Evolutionary conservation across 306 rosid species (phyloP).

Genomic region (Phaseolus lunatus): DNA sequence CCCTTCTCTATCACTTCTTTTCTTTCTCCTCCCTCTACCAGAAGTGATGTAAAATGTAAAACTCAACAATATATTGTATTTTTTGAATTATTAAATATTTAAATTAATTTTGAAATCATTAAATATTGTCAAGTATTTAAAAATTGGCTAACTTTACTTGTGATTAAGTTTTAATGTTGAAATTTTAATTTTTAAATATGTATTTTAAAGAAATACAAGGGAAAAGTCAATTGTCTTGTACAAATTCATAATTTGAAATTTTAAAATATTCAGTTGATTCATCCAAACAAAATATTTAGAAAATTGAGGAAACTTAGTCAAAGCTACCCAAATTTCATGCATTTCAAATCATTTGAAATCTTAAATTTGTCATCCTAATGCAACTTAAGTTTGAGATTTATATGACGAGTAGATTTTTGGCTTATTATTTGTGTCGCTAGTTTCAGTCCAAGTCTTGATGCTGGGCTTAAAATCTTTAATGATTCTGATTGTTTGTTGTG

Average conservation of each 20-base stretch:
- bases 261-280: background rate
- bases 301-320: background rate
- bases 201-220: background rate
- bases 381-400: constrained; percentile 10
- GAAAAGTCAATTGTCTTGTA: background rate
- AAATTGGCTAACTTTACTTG: background rate
- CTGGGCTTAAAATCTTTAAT: constrained; percentile 11
- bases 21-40: background rate
- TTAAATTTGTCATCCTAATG: background rate
- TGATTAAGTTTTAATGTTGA: background rate
- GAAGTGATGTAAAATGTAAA: too few relatives aligned
- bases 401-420: constrained; percentile 1
- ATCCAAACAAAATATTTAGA: background rate
- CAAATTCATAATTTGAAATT: background rate
- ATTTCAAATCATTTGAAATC: background rate
- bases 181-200: background rate
- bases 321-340: background rate
- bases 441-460: constrained; percentile 19
- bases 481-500: constrained; percentile 41
- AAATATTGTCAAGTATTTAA: background rate
- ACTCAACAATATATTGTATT: background rate
- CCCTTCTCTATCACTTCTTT: background rate
- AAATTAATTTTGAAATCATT: too few relatives aligned
- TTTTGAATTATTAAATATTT: background rate
- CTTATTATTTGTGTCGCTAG: background rate